Base-by-base conservation (phyloP, 306 rosid species). In the Glycine soja region DNA sequence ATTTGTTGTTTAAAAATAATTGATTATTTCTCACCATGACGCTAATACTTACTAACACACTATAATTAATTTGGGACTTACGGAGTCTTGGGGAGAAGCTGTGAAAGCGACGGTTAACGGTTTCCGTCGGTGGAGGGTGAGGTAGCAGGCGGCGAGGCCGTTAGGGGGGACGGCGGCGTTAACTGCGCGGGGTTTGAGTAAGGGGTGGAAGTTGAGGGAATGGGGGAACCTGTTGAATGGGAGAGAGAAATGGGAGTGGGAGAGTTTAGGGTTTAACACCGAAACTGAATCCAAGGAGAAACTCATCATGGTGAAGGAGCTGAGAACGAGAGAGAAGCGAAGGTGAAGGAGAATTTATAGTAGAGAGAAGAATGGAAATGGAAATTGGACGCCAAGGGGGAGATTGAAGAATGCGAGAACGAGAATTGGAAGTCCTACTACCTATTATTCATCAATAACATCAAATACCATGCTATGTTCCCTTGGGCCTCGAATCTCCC, bases 1-100 rank as follows among this genome's bases (percentile, higher is more conserved):
- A 24, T 24, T 24, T 24, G 30, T 24, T 24, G 30, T 24, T 24
- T 24, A 24, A 24, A 24, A 24, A 24, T 24, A 24, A 24, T 24
- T 0, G 10, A 7, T 45, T 8, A 45, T 8, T 6, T 45, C 48
- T 45, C 48, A 45, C 43, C 43, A 38, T 38, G 43, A 38, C 6
- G 43, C 43, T 38, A 5, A 38, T 38, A 38, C 43, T 36, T 36
- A 36, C 4, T 36, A 36, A 36, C 40, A 36, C 40, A 36, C 3
- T 36, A 36, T 0, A 36, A 3, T 36, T 79, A 3, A 6, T 12
- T 14, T 64, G 3, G 19, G 15, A 58, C 90, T 79, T 80, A 96
- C 99, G 81, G 97, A 83, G 9, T 90, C 98, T 58, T 88, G 92
- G 9, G 54, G 92, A 2, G 97, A 58, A 59, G 94, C 89, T 1